Evolutionary conservation across 2,329 filamentous ascomycete species (phyloP).

Genomic region (Hyphodiscus sp.): DNA sequence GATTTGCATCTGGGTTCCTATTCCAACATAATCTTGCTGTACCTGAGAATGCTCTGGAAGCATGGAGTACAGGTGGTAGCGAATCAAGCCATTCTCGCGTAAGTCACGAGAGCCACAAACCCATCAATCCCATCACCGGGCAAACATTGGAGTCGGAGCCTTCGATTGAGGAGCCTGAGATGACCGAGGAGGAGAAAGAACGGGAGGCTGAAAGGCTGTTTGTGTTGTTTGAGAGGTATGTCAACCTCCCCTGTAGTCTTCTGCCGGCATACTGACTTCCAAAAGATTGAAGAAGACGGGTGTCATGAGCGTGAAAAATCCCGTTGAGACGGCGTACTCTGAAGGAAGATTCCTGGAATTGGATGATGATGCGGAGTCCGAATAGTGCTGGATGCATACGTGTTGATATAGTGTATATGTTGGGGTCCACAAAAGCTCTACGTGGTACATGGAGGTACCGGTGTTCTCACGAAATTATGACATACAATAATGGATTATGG

Average conservation of each 20-base stretch:
- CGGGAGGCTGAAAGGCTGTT: constrained; percentile 48
- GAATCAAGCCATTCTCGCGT: constrained; percentile 20
- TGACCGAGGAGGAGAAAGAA: constrained; percentile 90
- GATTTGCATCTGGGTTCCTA: constrained; percentile 85
- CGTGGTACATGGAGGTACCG: background rate
- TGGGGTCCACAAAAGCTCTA: background rate
- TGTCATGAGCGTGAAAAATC: constrained; percentile 26
- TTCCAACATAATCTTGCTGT: constrained; percentile 77
- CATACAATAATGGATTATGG: background rate
- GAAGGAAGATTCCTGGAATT: constrained; percentile 27
- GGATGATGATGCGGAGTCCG: constrained; percentile 26
- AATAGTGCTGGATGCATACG: constrained; percentile 4
- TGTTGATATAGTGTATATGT: background rate
- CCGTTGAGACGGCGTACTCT: constrained; percentile 22
- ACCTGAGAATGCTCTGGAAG: constrained; percentile 58
- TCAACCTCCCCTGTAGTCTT: background rate
- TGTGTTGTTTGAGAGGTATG: constrained; percentile 29
- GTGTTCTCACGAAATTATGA: background rate
- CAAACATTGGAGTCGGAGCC: constrained; percentile 26
- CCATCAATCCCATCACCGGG: constrained; percentile 28
- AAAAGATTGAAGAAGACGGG: constrained; percentile 27
- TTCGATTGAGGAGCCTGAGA: constrained; percentile 51
- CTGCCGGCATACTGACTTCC: constrained; percentile 4
- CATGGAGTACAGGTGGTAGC: constrained; percentile 34
- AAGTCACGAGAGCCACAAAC: constrained; percentile 17